Base-by-base conservation (phyloP, 192 early-diverging fungal species). In the Umbelopsis sp. region DNA sequence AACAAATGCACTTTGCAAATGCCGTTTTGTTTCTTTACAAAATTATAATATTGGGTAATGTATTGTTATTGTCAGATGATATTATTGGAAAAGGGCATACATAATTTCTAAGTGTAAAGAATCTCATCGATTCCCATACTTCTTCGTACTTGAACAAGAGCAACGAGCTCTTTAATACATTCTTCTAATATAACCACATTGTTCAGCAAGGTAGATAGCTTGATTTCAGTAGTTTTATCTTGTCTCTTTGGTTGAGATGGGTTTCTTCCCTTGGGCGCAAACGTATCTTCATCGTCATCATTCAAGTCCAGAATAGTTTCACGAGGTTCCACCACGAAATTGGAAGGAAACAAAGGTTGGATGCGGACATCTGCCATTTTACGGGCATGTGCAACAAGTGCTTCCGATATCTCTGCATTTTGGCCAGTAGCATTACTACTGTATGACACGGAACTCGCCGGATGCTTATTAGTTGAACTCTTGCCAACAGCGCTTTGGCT, bases 121-220 rank as follows among this genome's bases (percentile, higher is more conserved):
- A 85, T 78, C 71, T 89, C 85, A 75, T 93, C 92, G 47, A 90
- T 87, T n/a, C 92, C 91, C 44, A 90, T 79, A 75, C 88, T 89
- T 70, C 91, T 82, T 14, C 92, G 86, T 22, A 92, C 91, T 72
- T 94, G 92, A 41, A 96, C 81, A 16, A 93, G 82, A 20, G 94
- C 92, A 10, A 96, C 86, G 10, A 97, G 83, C 79, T 98, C 96
- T 73, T 98, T 98, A 45, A 93, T 90, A 20, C 90, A 89, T 78
- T 98, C 96, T 68, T 98, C 92, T 69, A 98, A 71, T 43, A 96
- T 92, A 25, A 98, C 90, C 26, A 95, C 92, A 80, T 98, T 98
- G 65, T 94, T 95, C 25, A 94, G 78, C 67, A 96, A 83, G 78
- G 83, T 81, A 17, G 83, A 79, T 41, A 88, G 72, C 4, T 82